Conservation (phyloP, 805 yeast species). For the Zygoascus ofunaensis region DNA sequence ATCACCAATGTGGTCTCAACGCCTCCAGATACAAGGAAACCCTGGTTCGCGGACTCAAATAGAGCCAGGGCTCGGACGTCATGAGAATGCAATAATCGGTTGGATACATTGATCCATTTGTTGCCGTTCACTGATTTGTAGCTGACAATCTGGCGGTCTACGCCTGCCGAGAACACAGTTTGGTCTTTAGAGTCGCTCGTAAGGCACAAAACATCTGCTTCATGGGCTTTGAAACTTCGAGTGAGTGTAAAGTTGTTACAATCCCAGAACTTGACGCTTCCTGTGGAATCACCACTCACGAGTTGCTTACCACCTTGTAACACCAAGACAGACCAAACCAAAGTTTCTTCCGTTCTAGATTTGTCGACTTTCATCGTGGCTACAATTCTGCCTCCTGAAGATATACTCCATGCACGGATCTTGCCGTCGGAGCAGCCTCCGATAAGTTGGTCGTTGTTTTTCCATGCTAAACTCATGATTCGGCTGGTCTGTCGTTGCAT, state of each 20-base stretch:
- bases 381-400: constrained; percentile 52
- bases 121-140: constrained; percentile 41
- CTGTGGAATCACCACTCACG: constrained; percentile 96
- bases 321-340: constrained; percentile 79
- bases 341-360: constrained; percentile 71
- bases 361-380: constrained; percentile 90
- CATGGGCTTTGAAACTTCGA: constrained; percentile 78
- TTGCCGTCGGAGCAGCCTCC: constrained; percentile 97
- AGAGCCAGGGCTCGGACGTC: constrained; percentile 73
- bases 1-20: constrained; percentile 37
- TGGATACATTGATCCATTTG: constrained; percentile 71
- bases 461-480: constrained; percentile 73
- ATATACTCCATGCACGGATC: constrained; percentile 68
- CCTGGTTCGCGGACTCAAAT: constrained; percentile 44
- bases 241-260: constrained; percentile 60
- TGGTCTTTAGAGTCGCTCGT: constrained; percentile 51
- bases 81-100: constrained; percentile 72
- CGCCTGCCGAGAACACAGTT: constrained; percentile 77
- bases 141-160: constrained; percentile 82
- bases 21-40: constrained; percentile 47
- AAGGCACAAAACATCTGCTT: constrained; percentile 80
- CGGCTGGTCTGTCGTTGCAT: constrained; percentile 79
- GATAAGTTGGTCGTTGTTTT: constrained; percentile 50
- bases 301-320: constrained; percentile 59
- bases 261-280: constrained; percentile 91